Conservation (phyloP, 1,284 basidiomycete species). For the Apiotrichum siamense region DNA sequence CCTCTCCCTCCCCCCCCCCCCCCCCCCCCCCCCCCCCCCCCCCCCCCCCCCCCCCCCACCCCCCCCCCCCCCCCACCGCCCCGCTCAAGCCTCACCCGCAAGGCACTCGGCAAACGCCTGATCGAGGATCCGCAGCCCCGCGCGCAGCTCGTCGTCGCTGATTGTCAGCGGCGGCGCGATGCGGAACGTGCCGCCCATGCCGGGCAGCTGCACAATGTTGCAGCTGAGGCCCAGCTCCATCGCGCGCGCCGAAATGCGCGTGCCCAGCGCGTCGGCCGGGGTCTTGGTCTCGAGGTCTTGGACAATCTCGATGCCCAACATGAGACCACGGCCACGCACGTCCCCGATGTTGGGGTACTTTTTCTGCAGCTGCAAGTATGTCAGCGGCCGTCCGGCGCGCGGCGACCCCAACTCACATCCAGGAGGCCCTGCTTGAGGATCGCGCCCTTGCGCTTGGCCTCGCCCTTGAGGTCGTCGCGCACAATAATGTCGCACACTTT, state of each 20-base stretch:
- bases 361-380: conserved; percentile 33
- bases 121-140: conserved; percentile 55
- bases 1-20: no score
- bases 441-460: conserved; percentile 32
- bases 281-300: conserved; percentile 38
- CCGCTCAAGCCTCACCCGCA: neutral
- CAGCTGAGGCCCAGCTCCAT: conserved; percentile 73
- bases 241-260: conserved; percentile 54
- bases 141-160: conserved; percentile 54
- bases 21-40: no score
- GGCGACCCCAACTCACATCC: conserved; percentile 9
- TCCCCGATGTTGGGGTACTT: conserved; percentile 61
- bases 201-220: conserved; percentile 28
- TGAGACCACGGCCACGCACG: conserved; percentile 68
- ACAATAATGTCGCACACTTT: conserved; percentile 65
- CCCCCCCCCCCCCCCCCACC: no score
- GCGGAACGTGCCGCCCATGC: conserved; percentile 52
- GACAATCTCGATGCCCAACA: conserved; percentile 74
- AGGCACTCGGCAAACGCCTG: conserved; percentile 48
- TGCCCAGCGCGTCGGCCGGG: conserved; percentile 43
- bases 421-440: conserved; percentile 51
- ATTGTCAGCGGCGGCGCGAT: conserved; percentile 64
- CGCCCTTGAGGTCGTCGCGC: conserved; percentile 22
- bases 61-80: no score
- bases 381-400: neutral